These are phyloP conservation scores for Pythium insidiosum DNA, from an alignment of 352 stramenopile genomes.

Conservation along the genomic window DNA sequence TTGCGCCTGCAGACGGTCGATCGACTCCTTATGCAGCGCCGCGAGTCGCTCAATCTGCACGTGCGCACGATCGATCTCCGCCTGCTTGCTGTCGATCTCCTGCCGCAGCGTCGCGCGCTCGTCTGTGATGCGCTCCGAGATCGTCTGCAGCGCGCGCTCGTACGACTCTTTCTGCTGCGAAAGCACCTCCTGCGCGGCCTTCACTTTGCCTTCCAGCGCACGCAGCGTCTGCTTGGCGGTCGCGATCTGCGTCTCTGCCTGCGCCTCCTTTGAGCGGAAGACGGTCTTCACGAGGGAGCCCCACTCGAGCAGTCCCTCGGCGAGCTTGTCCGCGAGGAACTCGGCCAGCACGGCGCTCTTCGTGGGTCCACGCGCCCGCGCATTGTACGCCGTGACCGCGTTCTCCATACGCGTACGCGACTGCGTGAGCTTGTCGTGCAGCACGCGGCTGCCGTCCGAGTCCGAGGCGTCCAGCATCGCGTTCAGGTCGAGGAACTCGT, in stretches of 20 bases:
- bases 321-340: conserved; percentile 44
- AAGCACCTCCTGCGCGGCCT: conserved; percentile 44
- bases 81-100: conserved; percentile 53
- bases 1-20: conserved; percentile 36
- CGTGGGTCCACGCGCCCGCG: conserved; percentile 18
- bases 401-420: conserved; percentile 27
- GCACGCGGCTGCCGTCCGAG: conserved; percentile 20
- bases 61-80: conserved; percentile 41
- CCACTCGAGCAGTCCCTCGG: conserved; percentile 52
- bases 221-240: conserved; percentile 35
- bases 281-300: conserved; percentile 30
- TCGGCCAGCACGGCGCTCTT: conserved; percentile 25
- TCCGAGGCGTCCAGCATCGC: conserved; percentile 8
- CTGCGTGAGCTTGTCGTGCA: conserved; percentile 28
- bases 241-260: conserved; percentile 27
- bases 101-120: conserved; percentile 34
- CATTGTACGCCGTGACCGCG: conserved; percentile 37
- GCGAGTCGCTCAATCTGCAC: conserved; percentile 47
- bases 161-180: conserved; percentile 56
- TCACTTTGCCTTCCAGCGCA: conserved; percentile 47
- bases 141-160: conserved; percentile 43
- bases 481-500: conserved; percentile 19
- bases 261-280: conserved; percentile 35
- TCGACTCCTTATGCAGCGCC: conserved; percentile 51
- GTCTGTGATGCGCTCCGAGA: conserved; percentile 38